Conservation (phyloP, 768 basidiomycete species). For the Calocera viscosa region DNA sequence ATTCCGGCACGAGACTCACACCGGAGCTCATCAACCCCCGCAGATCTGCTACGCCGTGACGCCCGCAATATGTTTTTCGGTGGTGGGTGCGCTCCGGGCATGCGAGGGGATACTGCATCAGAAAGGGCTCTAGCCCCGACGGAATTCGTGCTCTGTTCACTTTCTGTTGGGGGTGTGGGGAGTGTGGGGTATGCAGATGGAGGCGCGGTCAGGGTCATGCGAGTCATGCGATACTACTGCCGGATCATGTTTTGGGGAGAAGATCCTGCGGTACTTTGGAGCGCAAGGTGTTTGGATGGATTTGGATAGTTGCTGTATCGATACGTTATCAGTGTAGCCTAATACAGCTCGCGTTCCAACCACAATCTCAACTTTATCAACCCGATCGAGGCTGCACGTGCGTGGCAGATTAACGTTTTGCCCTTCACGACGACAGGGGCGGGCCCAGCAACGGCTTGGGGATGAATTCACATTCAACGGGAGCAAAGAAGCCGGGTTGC, state of each 20-base stretch:
- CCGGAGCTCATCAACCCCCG: not conserved
- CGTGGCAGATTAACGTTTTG: not conserved
- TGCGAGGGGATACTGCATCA: not conserved
- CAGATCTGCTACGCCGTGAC: not conserved
- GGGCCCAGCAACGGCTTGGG: not conserved
- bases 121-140: not conserved
- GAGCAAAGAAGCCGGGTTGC: not conserved
- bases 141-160: not conserved
- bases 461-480: not conserved
- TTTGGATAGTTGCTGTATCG: not conserved
- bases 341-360: not conserved
- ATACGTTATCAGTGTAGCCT: not conserved
- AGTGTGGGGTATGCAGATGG: not conserved
- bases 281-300: not conserved
- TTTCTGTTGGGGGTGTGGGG: not conserved
- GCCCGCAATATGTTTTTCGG: not conserved
- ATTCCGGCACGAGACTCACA: not conserved
- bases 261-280: not conserved
- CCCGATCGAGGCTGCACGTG: not conserved
- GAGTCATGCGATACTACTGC: not conserved
- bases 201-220: not conserved
- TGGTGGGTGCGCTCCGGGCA: not conserved
- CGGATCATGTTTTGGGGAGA: not conserved
- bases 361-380: not conserved
- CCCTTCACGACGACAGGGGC: not conserved